Evolutionary conservation across 768 basidiomycete species (phyloP), one percentile per base, ranked within the genome.

Genomic region (Tulasnella sp.): DNA sequence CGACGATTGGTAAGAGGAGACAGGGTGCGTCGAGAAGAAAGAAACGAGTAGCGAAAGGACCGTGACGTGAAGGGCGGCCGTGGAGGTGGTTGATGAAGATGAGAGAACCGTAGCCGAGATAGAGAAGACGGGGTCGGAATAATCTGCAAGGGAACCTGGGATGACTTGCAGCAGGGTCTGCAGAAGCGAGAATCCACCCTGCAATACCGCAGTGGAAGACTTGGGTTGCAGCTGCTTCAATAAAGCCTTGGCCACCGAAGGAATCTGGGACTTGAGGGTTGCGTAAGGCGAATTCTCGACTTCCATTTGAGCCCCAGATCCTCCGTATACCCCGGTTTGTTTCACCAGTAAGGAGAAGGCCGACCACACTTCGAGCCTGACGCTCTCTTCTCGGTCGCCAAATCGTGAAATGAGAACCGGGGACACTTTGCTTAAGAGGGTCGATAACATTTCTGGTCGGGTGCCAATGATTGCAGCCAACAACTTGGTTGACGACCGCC

Each of bases 331-430:
- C 26, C 85, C 84, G 1, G 94, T 95, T 81, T 96, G 95, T 67
- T 85, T 90, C 44, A 99, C 85, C 12, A 99, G 85, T 0, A 85
- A 81, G 39, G 85, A 86, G 78, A 95, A 95, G 0, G 96, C 90
- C 0, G 89, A 83, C 90, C 96, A 95, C 17, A 98, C 85, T 79
- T 99, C 97, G 35, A 97, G 82, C 37, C 91, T 87, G 36, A 98
- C 97, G 4, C 92, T 96, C 77, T 95, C 91, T 81, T 99, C 97
- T 59, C 97, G 89, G 79, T 99, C 97, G 44, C 88, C 89, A 75
- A 98, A 95, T 37, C 96, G 87, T 2, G 93, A 89, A 72, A 97
- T 94, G 67, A 99, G 84, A 9, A 92, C 86, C 0, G 94, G 94
- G 2, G 94, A 92, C 12, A 97, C 89, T 8, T 87, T 86, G 77